Evolutionary conservation across 2,329 filamentous ascomycete species (phyloP).

Genomic region (Acrodontium crateriforme): DNA sequence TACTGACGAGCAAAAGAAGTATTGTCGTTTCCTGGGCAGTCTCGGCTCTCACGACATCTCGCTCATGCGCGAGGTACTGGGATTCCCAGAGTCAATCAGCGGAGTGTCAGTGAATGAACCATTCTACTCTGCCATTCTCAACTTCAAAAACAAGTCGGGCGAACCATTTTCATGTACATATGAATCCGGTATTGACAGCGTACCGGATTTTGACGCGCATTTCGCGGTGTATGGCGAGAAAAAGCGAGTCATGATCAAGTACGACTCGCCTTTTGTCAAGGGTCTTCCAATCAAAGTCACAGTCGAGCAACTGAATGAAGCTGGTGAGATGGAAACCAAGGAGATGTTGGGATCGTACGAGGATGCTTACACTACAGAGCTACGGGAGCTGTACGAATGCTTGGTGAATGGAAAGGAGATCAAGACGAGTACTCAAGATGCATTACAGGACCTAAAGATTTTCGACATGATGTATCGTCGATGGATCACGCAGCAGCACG

Average conservation of each 20-base stretch:
- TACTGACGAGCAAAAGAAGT: slow-evolving; percentile 17
- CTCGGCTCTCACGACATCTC: slow-evolving; percentile 42
- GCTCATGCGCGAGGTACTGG: slow-evolving; percentile 40
- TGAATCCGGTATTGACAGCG: slow-evolving; percentile 40
- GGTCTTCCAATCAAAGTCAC: slow-evolving; percentile 38
- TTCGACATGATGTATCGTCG: slow-evolving; percentile 15
- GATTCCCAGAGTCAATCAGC: slow-evolving; percentile 33
- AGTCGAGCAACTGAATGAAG: slow-evolving; percentile 30
- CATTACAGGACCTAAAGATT: slow-evolving; percentile 26
- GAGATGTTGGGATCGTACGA: slow-evolving; percentile 32
- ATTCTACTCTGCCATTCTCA: slow-evolving; percentile 28
- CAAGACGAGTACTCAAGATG: slow-evolving; percentile 31
- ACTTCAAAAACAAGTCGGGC: slow-evolving; percentile 23
- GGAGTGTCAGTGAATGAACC: slow-evolving; percentile 30
- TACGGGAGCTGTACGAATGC: slow-evolving; percentile 27
- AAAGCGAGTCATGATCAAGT: slow-evolving; percentile 42
- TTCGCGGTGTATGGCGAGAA: slow-evolving; percentile 39
- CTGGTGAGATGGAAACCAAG: slow-evolving; percentile 18
- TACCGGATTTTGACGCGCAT: slow-evolving; percentile 41
- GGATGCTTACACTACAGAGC: slow-evolving; percentile 32
- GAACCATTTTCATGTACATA: slow-evolving; percentile 39
- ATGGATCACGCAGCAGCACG: not conserved
- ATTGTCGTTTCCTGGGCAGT: slow-evolving; percentile 31
- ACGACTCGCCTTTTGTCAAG: slow-evolving; percentile 46
- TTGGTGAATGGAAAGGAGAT: slow-evolving; percentile 24